Percentiles rank a stretch among this genome's conserved stretches.
These are phyloP conservation scores for Tolypocladium amazonense DNA, from an alignment of 2,329 filamentous ascomycete species.

Conservation along the genomic window DNA sequence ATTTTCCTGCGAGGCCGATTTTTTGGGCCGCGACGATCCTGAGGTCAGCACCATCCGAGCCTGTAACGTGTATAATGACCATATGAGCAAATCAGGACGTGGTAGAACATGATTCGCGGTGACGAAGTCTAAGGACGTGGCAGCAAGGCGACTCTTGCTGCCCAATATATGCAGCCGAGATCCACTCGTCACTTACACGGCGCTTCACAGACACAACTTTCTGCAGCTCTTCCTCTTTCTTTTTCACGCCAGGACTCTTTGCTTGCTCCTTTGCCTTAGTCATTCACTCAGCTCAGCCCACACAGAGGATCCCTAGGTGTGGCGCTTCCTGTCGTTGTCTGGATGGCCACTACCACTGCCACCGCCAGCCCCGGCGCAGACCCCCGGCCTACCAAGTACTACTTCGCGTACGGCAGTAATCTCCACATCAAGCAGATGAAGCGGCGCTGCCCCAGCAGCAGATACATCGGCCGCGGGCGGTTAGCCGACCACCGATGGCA, in stretches of 20 bases:
- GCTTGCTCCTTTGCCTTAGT: not conserved
- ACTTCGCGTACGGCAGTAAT: constrained; percentile 38
- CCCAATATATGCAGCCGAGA: constrained; percentile 9
- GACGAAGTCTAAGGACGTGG: not conserved
- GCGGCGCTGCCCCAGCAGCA: constrained; percentile 28
- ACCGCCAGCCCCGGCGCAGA: not conserved
- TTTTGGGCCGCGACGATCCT: not conserved
- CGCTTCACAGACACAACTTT: not conserved
- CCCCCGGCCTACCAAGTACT: constrained; percentile 19
- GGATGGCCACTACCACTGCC: constrained; percentile 7
- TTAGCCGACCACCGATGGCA: constrained; percentile 31
- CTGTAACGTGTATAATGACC: not conserved
- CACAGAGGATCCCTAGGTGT: not conserved
- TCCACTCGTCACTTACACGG: constrained; percentile 1
- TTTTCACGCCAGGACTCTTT: not conserved
- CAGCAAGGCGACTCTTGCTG: constrained; percentile 11
- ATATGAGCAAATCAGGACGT: constrained; percentile 7
- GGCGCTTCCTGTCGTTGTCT: not conserved
- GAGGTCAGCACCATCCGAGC: not conserved
- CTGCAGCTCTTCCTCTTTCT: not conserved
- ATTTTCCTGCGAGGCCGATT: not conserved
- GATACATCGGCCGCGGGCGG: constrained; percentile 25
- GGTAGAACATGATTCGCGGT: constrained; percentile 11
- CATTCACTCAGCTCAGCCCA: not conserved
- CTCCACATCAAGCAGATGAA: constrained; percentile 34